Base-by-base conservation (phyloP, 306 rosid genomes). In the Cucurbita ficifolia region DNA sequence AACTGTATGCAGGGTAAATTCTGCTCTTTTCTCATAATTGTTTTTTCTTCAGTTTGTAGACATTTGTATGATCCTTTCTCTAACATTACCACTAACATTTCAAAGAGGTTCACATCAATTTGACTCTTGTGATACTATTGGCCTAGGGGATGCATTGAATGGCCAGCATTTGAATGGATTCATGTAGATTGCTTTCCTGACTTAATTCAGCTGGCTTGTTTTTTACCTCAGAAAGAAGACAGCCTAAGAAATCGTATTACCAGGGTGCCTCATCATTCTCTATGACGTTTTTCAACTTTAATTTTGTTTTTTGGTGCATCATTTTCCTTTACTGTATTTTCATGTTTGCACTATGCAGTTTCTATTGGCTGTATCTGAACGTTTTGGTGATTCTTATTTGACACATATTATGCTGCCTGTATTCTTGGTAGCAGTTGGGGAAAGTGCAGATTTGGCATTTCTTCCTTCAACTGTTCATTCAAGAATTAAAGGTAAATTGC, bases 121-220 rank as follows among this genome's bases (percentile, higher is more conserved):
- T 78, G 58, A 62, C 68, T 80, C 62, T 36, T 78, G 64, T 74
- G 33, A 19, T 77, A 52, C 70, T 74, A 63, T 73, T 78, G 52
- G 76, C 81, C 46, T 80, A 94, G 99, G 88, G 97, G 87, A 64
- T 83, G 81, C 84, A 82, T 85, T 69, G 90, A 83, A 78, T 91
- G 96, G 96, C 86, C 83, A 82, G 85, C 88, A 70, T 89, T 94
- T 84, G 99, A 94, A 81, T 94, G 99, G 97, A 81, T 94, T 80
- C 99, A 94, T 83, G 82, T 73, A 48, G 89, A 89, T 56, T 94
- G 99, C 86, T 84, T 94, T 80, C 95, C 99, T 72, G 86, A 82
- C 80, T 85, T 94, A 83, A 86, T 94, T 61, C 86, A 86, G 78
- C 83, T 94, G 71, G 90, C 92, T 53, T 87, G 96, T 85, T 82